Evolutionary conservation across 768 basidiomycete species (phyloP).

Genomic region (Mycena floridula): DNA sequence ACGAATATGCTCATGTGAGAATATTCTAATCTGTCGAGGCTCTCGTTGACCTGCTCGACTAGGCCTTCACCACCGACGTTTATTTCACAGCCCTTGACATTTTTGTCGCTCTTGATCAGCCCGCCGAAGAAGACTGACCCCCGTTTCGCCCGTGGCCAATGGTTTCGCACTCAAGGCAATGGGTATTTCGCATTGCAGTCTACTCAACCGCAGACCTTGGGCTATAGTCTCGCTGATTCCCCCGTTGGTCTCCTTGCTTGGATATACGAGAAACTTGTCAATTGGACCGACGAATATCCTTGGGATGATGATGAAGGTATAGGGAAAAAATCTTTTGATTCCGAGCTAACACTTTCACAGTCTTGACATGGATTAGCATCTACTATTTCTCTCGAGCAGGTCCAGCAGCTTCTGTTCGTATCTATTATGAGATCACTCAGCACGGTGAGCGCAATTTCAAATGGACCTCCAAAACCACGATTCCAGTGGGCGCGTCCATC

Average conservation of each 20-base stretch:
- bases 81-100: slow-evolving; percentile 21
- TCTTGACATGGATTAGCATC: slow-evolving; percentile 54
- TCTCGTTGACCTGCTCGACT: slow-evolving; percentile 10
- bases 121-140: neutral
- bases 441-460: slow-evolving; percentile 7
- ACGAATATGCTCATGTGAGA: slow-evolving; percentile 24
- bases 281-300: slow-evolving; percentile 45
- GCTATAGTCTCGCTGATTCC: slow-evolving; percentile 35
- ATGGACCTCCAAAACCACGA: slow-evolving; percentile 8
- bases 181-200: slow-evolving; percentile 22
- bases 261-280: slow-evolving; percentile 45
- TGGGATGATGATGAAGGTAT: slow-evolving; percentile 57
- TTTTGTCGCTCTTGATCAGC: too few relatives aligned
- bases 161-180: slow-evolving; percentile 1
- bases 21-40: neutral
- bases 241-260: slow-evolving; percentile 30
- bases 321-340: too few relatives aligned
- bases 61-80: slow-evolving; percentile 15
- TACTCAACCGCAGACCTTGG: slow-evolving; percentile 29
- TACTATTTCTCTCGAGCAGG: slow-evolving; percentile 56
- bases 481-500: slow-evolving; percentile 45
- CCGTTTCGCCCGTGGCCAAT: slow-evolving; percentile 1
- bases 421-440: slow-evolving; percentile 56
- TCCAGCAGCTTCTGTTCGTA: slow-evolving; percentile 49
- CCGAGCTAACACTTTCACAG: too few relatives aligned